These are phyloP conservation scores for Scheffersomyces illinoinensis DNA, from an alignment of 1,139 yeast genomes.

Conservation along the genomic window DNA sequence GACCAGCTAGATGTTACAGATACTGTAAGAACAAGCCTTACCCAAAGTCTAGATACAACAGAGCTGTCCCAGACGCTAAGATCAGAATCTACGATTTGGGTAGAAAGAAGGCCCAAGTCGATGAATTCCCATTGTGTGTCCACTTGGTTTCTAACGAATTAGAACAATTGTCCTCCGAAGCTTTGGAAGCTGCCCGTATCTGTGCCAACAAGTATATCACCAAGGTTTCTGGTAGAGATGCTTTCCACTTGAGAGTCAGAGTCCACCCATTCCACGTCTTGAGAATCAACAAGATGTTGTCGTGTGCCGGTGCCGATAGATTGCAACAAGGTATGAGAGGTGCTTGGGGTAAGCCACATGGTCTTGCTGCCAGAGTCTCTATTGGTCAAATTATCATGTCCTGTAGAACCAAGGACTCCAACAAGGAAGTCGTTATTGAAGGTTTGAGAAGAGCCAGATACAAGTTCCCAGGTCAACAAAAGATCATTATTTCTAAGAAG, in stretches of 20 bases:
- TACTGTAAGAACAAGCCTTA: conserved; percentile 99
- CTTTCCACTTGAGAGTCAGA: conserved; percentile 99
- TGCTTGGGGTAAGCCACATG: conserved; percentile 99
- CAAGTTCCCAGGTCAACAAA: conserved; percentile 99
- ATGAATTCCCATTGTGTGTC: conserved; percentile 99
- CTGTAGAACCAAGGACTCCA: conserved; percentile 96
- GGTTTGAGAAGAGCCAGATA: conserved; percentile 99
- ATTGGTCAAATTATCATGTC: conserved; percentile 99
- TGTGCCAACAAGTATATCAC: conserved; percentile 99
- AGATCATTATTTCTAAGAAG: conserved; percentile 97
- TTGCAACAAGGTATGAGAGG: conserved; percentile 99
- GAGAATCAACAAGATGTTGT: conserved; percentile 99
- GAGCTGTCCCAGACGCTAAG: conserved; percentile 99
- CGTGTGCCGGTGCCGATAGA: conserved; percentile 99
- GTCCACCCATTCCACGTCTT: conserved; percentile 99
- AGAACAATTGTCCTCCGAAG: conserved; percentile 99
- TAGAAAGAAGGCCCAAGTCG: conserved; percentile 99
- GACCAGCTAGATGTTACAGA: conserved; percentile 99
- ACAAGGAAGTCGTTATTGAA: conserved; percentile 97
- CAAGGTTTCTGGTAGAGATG: conserved; percentile 96
- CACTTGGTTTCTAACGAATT: conserved; percentile 99
- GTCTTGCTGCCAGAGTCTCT: conserved; percentile 98
- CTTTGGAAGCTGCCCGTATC: conserved; percentile 99
- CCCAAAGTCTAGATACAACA: conserved; percentile 99
- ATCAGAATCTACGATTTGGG: conserved; percentile 99